Percentiles rank a stretch among this genome's conserved stretches.
Conservation (phyloP, 306 rosid genomes). For the Casuarina cunninghamiana region DNA sequence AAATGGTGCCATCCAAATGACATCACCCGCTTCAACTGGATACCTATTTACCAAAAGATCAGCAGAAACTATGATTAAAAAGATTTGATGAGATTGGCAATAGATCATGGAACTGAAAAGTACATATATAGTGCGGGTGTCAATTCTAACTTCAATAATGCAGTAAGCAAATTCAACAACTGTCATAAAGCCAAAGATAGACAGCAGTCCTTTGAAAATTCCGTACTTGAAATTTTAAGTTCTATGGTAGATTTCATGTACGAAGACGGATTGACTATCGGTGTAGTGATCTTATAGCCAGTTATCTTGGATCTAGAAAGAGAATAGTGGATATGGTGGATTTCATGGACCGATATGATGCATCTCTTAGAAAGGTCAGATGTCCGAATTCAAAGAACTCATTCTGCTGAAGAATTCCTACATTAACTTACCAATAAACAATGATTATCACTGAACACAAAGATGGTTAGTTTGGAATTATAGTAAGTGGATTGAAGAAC, state of each 20-base stretch:
- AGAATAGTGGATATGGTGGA: background rate
- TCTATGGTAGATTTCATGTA: background rate
- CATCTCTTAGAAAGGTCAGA: background rate
- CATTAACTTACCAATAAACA: background rate
- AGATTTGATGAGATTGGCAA: background rate
- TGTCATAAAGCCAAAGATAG: background rate
- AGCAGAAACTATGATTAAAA: background rate
- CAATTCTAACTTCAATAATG: background rate
- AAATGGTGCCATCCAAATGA: conserved; percentile 98
- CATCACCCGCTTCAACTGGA: conserved; percentile 92
- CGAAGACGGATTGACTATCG: background rate
- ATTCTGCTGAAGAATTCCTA: background rate
- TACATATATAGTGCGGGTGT: conserved; percentile 9
- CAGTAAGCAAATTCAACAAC: background rate
- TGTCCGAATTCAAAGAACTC: background rate
- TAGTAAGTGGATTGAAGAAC: background rate
- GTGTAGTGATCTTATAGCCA: background rate
- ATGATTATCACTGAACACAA: background rate
- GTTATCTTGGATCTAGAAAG: background rate
- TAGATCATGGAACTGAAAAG: background rate
- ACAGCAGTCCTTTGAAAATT: background rate
- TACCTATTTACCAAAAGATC: conserved; percentile 50
- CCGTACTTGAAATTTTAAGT: background rate
- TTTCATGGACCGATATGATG: background rate
- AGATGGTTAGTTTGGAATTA: background rate